Base-by-base conservation (phyloP, 108 stramenopile genomes). In the Pseudonitzschia delicatissima region DNA sequence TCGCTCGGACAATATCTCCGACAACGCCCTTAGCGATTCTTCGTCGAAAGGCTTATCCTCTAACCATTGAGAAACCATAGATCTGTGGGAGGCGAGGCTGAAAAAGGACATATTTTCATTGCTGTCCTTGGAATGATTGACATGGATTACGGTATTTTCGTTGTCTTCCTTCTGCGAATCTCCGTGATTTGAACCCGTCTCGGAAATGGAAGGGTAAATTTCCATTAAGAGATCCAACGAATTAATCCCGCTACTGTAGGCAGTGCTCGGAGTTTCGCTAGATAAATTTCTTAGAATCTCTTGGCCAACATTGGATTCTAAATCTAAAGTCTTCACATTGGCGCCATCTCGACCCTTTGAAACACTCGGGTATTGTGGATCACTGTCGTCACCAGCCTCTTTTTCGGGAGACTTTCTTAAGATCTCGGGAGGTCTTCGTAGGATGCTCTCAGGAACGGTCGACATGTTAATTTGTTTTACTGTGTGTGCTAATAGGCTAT, bases 11-110 rank as follows among this genome's bases (percentile, higher is more conserved):
- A 42, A 20, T 32, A 5, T 21, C 13, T 55, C 53, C 31, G 53
- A 55, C 53, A 55, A 27, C 31, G 53, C 53, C 27, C 53, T 55
- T 23, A 42, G 26, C 8, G 60, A 61, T 61, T 61, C 60, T 27
- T 61, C 60, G 39, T 61, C 60, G 25, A 61, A 61, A 9, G 60
- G 60, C 23, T 40, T 61, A 26, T 58, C 60, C n/a, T 61, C 60
- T 37, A 12, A 12, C 60, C 60, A 61, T 15, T 29, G 32, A 9
- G 60, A 61, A 7, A 26, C 20, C 39, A 26, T 2, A 33, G 4
- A 31, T 33, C 31, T 55, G 8, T 55, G 28, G 32, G 28, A 55
- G 6, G 25, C 23, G 12, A 51, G 28, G 33, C 32, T 37, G 33
- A 32, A 29, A 9, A 57, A 26, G 34, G 39, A 21, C 18, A 61